Conservation (phyloP, 352 stramenopile species). For the Globisporangium orthogonon region DNA sequence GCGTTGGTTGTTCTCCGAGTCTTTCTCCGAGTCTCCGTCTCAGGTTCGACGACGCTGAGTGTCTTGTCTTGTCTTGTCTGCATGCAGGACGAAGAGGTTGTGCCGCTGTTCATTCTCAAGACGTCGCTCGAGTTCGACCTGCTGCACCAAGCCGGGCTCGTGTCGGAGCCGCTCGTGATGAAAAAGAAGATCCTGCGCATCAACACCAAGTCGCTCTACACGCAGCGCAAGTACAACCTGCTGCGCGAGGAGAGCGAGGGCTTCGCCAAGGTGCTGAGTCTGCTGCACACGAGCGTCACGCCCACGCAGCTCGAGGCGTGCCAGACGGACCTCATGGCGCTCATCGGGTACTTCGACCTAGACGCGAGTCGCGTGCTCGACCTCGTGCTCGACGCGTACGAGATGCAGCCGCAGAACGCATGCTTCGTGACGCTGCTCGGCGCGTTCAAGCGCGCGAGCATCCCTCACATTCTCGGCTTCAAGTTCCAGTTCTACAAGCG, state of each 20-base stretch:
- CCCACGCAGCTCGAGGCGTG: conserved; percentile 55
- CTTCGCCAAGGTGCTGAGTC: conserved; percentile 90
- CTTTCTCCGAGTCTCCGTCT: too few species aligned
- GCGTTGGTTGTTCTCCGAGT: too few species aligned
- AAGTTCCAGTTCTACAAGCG: conserved; percentile 92
- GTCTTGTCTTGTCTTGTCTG: neutral
- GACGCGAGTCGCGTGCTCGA: conserved; percentile 95
- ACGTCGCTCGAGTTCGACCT: conserved; percentile 68
- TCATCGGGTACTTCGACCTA: conserved; percentile 92
- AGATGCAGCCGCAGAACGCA: conserved; percentile 83
- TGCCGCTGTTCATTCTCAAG: conserved; percentile 50
- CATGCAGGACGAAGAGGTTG: conserved; percentile 60
- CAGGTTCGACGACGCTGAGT: neutral
- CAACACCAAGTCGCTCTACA: conserved; percentile 90
- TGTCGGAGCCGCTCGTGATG: conserved; percentile 40
- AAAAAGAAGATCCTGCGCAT: conserved; percentile 75
- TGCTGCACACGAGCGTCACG: conserved; percentile 69
- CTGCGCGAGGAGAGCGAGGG: conserved; percentile 95
- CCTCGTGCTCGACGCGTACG: conserved; percentile 90
- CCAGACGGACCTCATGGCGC: conserved; percentile 63
- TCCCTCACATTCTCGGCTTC: conserved; percentile 90
- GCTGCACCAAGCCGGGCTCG: conserved; percentile 58
- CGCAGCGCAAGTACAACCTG: conserved; percentile 96
- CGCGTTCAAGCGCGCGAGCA: conserved; percentile 67
- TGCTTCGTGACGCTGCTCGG: conserved; percentile 62